Base-by-base conservation (phyloP, 139 green algal species). In the Astrephomene gubernaculifera region DNA sequence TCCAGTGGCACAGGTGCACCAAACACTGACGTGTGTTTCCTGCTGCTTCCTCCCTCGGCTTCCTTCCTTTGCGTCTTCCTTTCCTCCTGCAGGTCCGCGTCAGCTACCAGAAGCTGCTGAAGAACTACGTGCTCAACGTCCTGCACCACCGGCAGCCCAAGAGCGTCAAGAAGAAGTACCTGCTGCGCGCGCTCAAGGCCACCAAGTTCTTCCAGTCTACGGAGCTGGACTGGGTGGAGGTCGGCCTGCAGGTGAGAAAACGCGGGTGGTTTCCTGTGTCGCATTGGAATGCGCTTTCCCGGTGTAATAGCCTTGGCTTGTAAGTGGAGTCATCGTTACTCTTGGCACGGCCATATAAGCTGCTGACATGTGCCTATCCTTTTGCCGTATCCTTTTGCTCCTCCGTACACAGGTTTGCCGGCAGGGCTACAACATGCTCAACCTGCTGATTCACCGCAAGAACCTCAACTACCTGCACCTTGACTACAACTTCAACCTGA, bases 401-500 rank as follows among this genome's bases (percentile, higher is more conserved):
- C 35, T 31, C 44, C 49, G 49, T n/a, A n/a, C 90, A 64, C 96
- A 99, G 94, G 98, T 99, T 36, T 99, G 97, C 94, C 89, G 95
- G 52, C 98, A 99, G 93, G 98, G 98, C 54, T 99, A 99, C 96
- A 99, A 99, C 94, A 99, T 99, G 98, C 95, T 99, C 73, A 99
- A 99, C 94, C 92, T 99, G 90, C 96, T 99, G n/a, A 99, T 99
- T 87, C 97, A 99, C 92, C 95, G 98, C 87, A 99, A 99, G 95
- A 98, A 98, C 91, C 95, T 99, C 60, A 98, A 99, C 92, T 99
- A 99, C 93, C 94, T 99, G 57, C 98, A 99, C 89, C 91, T 99
- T 82, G 98, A 99, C 91, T 99, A 99, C 96, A 99, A 99, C 94
- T 99, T 99, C 94, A 99, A 99, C 93, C 90, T 99, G 65, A 99